phyloP scores from a whole-genome alignment of 1,284 basidiomycete species.

The Cystobasidiaceae sp. region DNA sequence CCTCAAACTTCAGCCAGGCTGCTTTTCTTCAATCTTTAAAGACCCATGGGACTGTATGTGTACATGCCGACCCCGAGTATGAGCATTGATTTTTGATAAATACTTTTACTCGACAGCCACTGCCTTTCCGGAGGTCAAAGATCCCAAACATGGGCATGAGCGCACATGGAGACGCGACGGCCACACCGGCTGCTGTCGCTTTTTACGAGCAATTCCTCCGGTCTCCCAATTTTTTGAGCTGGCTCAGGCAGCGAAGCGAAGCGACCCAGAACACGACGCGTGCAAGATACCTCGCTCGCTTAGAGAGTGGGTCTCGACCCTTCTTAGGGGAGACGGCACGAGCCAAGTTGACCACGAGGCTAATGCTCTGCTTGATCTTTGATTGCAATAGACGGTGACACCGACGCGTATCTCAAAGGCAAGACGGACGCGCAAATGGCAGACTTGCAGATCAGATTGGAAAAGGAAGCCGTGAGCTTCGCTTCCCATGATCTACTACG shows the following conservation, averaged over 20 bases:
- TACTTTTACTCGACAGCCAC: slow-evolving; percentile 26
- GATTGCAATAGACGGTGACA: background rate
- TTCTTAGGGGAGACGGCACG: no score
- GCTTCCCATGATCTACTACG: no score
- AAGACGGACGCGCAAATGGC: slow-evolving; percentile 23
- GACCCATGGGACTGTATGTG: slow-evolving; percentile 55
- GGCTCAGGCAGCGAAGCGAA: slow-evolving; percentile 31
- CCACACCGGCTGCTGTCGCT: slow-evolving; percentile 19
- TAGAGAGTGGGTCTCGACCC: slow-evolving; percentile 27
- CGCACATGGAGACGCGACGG: slow-evolving; percentile 23
- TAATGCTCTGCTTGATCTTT: no score
- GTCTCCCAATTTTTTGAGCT: slow-evolving; percentile 29
- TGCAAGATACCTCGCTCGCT: slow-evolving; percentile 30
- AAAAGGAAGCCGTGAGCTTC: slow-evolving; percentile 14
- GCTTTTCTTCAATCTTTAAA: slow-evolving; percentile 79
- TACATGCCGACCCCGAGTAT: slow-evolving; percentile 37
- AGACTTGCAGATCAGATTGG: slow-evolving; percentile 14
- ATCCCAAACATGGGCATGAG: slow-evolving; percentile 20
- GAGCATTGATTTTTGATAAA: background rate
- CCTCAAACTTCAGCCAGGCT: slow-evolving; percentile 65
- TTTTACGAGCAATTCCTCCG: slow-evolving; percentile 37
- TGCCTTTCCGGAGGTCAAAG: slow-evolving; percentile 39
- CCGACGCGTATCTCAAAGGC: slow-evolving; percentile 16
- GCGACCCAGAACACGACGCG: slow-evolving; percentile 29
- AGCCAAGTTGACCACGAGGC: no score